Evolutionary conservation across 495 filamentous ascomycete species (phyloP).

Genomic region (Penicillium longicatenatum): DNA sequence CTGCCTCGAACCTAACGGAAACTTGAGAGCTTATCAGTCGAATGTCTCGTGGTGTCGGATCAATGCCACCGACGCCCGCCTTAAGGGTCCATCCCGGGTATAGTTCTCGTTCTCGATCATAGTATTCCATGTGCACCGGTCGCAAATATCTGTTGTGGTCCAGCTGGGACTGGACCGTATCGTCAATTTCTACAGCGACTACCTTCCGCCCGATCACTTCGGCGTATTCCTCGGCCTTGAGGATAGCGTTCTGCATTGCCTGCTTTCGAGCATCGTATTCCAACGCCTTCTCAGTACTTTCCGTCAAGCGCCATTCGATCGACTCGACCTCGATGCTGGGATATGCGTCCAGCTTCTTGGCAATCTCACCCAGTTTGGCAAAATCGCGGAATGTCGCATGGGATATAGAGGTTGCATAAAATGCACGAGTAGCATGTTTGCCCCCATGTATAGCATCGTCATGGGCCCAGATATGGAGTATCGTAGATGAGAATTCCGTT

Average conservation of each 20-base stretch:
- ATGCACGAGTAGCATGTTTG: neutral
- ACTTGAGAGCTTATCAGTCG: too few species aligned
- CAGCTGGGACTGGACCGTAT: neutral
- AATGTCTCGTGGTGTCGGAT: too few species aligned
- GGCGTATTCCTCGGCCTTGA: slow-evolving; percentile 24
- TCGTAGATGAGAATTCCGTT: slow-evolving; percentile 16
- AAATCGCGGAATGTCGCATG: slow-evolving; percentile 22
- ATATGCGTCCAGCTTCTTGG: slow-evolving; percentile 9
- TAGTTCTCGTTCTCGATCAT: neutral
- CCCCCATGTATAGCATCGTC: slow-evolving; percentile 11
- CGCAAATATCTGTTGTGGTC: neutral
- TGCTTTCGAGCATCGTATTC: slow-evolving; percentile 17
- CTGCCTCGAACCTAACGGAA: too few species aligned
- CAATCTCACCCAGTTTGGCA: slow-evolving; percentile 15
- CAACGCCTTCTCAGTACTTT: slow-evolving; percentile 18
- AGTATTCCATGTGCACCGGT: neutral
- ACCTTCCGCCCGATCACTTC: slow-evolving; percentile 22
- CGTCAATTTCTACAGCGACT: slow-evolving; percentile 14
- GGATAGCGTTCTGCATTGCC: slow-evolving; percentile 25
- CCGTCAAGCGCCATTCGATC: slow-evolving; percentile 26
- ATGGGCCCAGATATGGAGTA: slow-evolving; percentile 15
- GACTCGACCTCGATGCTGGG: slow-evolving; percentile 24
- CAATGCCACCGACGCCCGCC: too few species aligned
- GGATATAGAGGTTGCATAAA: slow-evolving; percentile 14
- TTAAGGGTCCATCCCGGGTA: too few species aligned